Percentiles rank a stretch among this genome's conserved stretches.
Conservation (phyloP, 371 early-diverging fungal species). For the Thermomucor indicae-seudaticae region DNA sequence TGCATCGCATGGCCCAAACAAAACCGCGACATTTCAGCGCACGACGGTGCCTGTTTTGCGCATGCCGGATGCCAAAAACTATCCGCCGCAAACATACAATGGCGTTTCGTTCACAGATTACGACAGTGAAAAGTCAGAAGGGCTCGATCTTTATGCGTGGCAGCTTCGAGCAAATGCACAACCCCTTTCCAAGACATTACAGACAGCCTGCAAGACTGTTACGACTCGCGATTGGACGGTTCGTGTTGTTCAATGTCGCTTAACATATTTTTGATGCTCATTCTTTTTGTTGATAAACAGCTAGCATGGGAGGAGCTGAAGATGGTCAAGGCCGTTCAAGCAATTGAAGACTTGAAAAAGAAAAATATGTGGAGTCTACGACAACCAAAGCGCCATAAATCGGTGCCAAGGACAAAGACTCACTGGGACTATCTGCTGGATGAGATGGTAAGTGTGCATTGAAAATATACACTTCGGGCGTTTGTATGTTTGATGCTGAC, state of each 20-base stretch:
- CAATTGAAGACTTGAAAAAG: slow-evolving; percentile 77
- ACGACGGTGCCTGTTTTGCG: slow-evolving; percentile 27
- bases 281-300: slow-evolving; percentile 21
- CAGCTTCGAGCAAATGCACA: slow-evolving; percentile 66
- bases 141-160: slow-evolving; percentile 69
- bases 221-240: slow-evolving; percentile 84
- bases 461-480: not conserved
- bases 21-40: too few relatives aligned
- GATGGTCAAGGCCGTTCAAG: slow-evolving; percentile 65
- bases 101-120: slow-evolving; percentile 31
- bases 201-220: slow-evolving; percentile 69
- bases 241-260: not conserved
- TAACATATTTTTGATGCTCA: not conserved
- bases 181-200: slow-evolving; percentile 66
- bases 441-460: slow-evolving; percentile 63
- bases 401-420: slow-evolving; percentile 70
- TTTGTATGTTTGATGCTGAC: not conserved
- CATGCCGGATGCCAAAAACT: slow-evolving; percentile 22
- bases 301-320: slow-evolving; percentile 83
- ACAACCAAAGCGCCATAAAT: slow-evolving; percentile 72
- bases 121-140: slow-evolving; percentile 29
- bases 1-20: too few relatives aligned
- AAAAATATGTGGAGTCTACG: slow-evolving; percentile 76
- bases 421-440: slow-evolving; percentile 89
- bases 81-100: slow-evolving; percentile 39